Evolutionary conservation across 257 asterid genomes (phyloP).

Genomic region (Penstemon davidsonii): DNA sequence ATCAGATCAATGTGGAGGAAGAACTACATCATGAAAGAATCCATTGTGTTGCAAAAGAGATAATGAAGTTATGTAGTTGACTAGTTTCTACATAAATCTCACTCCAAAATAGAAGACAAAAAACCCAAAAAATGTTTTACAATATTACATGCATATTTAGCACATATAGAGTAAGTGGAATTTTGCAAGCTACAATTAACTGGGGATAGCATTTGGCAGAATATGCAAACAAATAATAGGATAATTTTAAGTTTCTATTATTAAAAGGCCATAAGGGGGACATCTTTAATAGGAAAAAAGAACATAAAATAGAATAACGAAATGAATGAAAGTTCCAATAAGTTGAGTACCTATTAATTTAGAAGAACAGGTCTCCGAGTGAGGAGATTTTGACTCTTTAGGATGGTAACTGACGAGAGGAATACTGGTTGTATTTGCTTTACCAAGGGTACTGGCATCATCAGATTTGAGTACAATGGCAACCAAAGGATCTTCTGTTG

Average conservation of each 20-base stretch:
- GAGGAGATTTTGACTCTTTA: constrained; percentile 43
- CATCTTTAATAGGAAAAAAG: not conserved
- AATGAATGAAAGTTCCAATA: constrained; percentile 1
- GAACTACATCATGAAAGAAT: constrained; percentile 15
- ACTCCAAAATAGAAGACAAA: constrained; percentile 3
- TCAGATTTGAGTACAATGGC: constrained; percentile 43
- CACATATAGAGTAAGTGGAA: not conserved
- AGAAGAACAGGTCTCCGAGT: constrained; percentile 38
- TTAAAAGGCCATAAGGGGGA: not conserved
- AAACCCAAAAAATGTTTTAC: not conserved
- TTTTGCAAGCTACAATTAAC: not conserved
- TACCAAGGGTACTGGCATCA: constrained; percentile 29
- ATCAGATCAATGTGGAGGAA: constrained; percentile 21
- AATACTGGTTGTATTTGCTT: constrained; percentile 37
- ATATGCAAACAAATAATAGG: not conserved
- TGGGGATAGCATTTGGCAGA: not conserved
- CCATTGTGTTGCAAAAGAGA: constrained; percentile 6
- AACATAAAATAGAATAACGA: not conserved
- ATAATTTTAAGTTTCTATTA: not conserved
- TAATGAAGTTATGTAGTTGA: not conserved
- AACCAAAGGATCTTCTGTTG: constrained; percentile 32
- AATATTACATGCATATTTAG: not conserved
- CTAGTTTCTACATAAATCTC: not conserved
- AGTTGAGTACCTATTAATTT: constrained; percentile 43
- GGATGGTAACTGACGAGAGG: constrained; percentile 59